Evolutionary conservation across 371 early-diverging fungal species (phyloP).

Genomic region (Massospora cicadina): DNA sequence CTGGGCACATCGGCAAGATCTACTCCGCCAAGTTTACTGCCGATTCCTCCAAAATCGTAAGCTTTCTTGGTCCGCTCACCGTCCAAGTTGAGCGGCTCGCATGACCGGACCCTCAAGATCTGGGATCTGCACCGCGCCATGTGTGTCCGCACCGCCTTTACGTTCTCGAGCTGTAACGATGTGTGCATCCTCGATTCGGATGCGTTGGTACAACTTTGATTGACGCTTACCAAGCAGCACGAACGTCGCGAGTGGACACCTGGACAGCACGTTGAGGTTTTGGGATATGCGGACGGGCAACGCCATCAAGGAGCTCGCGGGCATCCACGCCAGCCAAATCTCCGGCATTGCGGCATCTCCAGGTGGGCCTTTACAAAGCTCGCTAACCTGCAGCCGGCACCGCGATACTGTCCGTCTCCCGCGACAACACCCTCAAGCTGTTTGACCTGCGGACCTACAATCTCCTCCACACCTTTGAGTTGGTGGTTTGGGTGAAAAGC

Average conservation of each 20-base stretch:
- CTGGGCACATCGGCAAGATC: conserved; percentile 90
- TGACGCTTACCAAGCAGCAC: conserved; percentile 17
- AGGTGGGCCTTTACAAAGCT: conserved; percentile 21
- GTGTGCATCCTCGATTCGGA: conserved; percentile 63
- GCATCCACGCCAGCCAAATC: conserved; percentile 73
- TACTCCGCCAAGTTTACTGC: conserved; percentile 67
- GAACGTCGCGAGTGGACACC: conserved; percentile 73
- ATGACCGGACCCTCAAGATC: conserved; percentile 87
- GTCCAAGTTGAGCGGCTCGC: conserved; percentile 65
- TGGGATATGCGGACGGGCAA: conserved; percentile 80
- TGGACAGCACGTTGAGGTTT: conserved; percentile 74
- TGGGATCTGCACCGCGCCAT: conserved; percentile 66
- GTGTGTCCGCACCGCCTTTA: conserved; percentile 75
- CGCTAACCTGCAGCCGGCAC: conserved; percentile 28
- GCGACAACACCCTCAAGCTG: conserved; percentile 78
- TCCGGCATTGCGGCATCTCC: conserved; percentile 61
- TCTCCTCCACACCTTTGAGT: conserved; percentile 40
- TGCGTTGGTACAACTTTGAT: conserved; percentile 25
- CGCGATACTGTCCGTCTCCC: conserved; percentile 70
- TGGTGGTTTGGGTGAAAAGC: conserved; percentile 14
- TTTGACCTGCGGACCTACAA: conserved; percentile 66
- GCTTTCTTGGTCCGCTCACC: neutral
- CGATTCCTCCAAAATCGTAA: conserved; percentile 59
- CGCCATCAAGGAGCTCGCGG: conserved; percentile 60
- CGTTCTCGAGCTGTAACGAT: conserved; percentile 88